phyloP scores from a whole-genome alignment of 169 alveolate species.

The Cryptosporidium viatorum region DNA sequence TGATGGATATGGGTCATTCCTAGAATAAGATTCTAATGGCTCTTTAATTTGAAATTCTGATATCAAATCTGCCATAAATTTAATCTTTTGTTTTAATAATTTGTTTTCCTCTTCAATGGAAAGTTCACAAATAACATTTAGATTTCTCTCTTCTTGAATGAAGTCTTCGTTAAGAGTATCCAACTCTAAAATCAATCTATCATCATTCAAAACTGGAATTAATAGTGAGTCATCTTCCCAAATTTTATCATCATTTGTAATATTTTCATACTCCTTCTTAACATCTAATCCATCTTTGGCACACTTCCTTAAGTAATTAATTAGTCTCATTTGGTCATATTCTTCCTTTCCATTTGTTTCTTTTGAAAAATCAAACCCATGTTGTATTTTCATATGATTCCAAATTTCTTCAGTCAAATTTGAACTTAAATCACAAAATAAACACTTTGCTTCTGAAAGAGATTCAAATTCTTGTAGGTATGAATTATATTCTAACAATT shows the following conservation, averaged over 20 bases:
- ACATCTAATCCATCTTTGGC: conserved; percentile 15
- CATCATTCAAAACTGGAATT: conserved; percentile 22
- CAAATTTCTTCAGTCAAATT: conserved; percentile 31
- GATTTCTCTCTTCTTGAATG: neutral
- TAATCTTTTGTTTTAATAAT: conserved; percentile 32
- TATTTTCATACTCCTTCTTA: conserved; percentile 8
- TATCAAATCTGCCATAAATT: conserved; percentile 1
- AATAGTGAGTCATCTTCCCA: conserved; percentile 42
- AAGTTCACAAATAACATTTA: conserved; percentile 13
- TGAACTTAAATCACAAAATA: conserved; percentile 19
- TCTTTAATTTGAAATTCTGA: conserved; percentile 25
- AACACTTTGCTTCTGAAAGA: conserved; percentile 44
- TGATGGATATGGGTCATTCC: conserved; percentile 23
- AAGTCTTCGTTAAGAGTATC: conserved; percentile 22
- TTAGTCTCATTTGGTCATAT: conserved; percentile 14
- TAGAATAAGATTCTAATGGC: neutral
- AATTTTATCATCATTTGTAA: neutral
- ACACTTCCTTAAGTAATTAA: conserved; percentile 56
- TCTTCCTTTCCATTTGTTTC: neutral
- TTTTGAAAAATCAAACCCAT: conserved; percentile 12
- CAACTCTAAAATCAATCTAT: conserved; percentile 55
- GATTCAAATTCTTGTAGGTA: conserved; percentile 39
- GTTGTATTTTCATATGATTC: conserved; percentile 53
- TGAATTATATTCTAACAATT: conserved; percentile 6
- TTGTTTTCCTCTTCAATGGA: conserved; percentile 52